Conservation (phyloP, 352 stramenopile genomes). For the Globisporangium parvum region DNA sequence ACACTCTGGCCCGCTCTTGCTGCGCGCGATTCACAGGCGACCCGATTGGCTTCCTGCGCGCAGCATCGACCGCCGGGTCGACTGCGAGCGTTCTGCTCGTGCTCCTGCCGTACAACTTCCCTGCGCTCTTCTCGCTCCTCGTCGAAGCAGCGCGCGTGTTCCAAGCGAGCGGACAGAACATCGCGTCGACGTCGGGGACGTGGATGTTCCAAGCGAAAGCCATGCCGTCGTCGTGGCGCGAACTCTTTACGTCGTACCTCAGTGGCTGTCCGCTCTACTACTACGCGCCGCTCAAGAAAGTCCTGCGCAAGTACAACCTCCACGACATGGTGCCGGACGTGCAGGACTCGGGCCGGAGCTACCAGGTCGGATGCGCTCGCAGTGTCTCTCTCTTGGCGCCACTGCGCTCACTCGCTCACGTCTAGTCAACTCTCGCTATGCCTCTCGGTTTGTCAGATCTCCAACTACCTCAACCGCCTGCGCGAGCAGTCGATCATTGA, state of each 20-base stretch:
- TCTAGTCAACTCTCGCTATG: background rate
- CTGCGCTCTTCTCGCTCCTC: constrained; percentile 71
- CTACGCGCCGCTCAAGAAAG: constrained; percentile 75
- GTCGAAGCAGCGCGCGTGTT: constrained; percentile 80
- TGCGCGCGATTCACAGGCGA: constrained; percentile 44
- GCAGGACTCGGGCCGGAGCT: constrained; percentile 74
- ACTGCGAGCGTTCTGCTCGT: constrained; percentile 54
- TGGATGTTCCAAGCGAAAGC: constrained; percentile 86
- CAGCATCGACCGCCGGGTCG: constrained; percentile 20
- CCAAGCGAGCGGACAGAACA: constrained; percentile 73
- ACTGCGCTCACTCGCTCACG: background rate
- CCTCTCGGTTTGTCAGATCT: constrained; percentile 31
- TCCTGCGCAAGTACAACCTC: constrained; percentile 82
- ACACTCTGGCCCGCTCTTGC: background rate
- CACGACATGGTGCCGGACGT: constrained; percentile 85
- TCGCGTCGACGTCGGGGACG: constrained; percentile 48
- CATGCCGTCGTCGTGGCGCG: constrained; percentile 82
- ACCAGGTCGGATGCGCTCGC: constrained; percentile 31
- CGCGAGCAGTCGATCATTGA: constrained; percentile 69
- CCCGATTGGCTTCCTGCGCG: constrained; percentile 73
- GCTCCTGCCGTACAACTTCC: constrained; percentile 87
- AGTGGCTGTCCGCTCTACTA: constrained; percentile 77
- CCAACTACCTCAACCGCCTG: constrained; percentile 64
- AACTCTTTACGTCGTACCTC: constrained; percentile 78
- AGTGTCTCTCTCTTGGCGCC: background rate